These are phyloP conservation scores for Debaryomyces coudertii DNA, from an alignment of 1,139 yeast species.

Conservation along the genomic window DNA sequence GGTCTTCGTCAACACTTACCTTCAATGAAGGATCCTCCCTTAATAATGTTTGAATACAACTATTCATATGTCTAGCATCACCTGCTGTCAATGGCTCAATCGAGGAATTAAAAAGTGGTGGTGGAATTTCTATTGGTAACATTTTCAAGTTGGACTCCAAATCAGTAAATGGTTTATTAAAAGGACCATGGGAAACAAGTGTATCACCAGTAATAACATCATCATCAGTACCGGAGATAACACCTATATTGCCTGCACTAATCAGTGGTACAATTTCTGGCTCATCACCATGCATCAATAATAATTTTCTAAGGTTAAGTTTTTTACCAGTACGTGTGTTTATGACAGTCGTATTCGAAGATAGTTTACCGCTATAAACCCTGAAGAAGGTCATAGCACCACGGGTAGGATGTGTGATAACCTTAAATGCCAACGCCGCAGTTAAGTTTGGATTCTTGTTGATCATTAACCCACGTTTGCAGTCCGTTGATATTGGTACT, in stretches of 20 bases:
- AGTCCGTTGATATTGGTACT: slow-evolving; percentile 42
- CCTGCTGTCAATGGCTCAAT: slow-evolving; percentile 85
- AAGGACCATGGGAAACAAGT: slow-evolving; percentile 56
- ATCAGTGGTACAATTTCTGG: slow-evolving; percentile 71
- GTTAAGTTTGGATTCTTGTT: slow-evolving; percentile 60
- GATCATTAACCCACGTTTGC: slow-evolving; percentile 51
- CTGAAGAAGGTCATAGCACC: slow-evolving; percentile 87
- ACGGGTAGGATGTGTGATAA: slow-evolving; percentile 78
- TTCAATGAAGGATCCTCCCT: slow-evolving; percentile 62
- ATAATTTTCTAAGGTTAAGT: slow-evolving; percentile 65
- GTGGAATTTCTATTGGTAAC: slow-evolving; percentile 82
- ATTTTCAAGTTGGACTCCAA: slow-evolving; percentile 56
- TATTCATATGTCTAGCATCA: slow-evolving; percentile 70
- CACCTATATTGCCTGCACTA: slow-evolving; percentile 86
- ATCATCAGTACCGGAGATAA: slow-evolving; percentile 70
- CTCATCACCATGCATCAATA: slow-evolving; percentile 86
- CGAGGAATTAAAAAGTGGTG: slow-evolving; percentile 87
- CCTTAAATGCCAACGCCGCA: slow-evolving; percentile 90
- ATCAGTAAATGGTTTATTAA: slow-evolving; percentile 52
- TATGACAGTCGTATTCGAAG: slow-evolving; percentile 60
- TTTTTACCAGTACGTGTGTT: slow-evolving; percentile 74
- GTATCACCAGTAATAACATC: slow-evolving; percentile 91
- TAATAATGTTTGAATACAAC: slow-evolving; percentile 63
- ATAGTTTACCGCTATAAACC: slow-evolving; percentile 80
- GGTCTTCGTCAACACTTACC: slow-evolving; percentile 66